Evolutionary conservation across 805 yeast species (phyloP).

Genomic region (Candida dajiaensis): DNA sequence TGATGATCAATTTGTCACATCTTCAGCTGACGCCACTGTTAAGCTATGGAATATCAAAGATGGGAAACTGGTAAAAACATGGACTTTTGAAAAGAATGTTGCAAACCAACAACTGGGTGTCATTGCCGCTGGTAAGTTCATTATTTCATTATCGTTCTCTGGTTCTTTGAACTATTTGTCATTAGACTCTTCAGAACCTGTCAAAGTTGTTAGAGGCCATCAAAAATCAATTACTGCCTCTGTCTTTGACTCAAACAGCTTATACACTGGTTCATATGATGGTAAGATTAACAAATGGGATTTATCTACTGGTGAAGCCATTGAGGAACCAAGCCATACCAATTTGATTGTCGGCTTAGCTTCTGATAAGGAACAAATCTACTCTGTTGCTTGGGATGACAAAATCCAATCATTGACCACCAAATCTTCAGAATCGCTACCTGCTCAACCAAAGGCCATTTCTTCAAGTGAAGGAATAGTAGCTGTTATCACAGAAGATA

Average conservation of each 20-base stretch:
- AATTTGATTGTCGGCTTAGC: slow-evolving; percentile 59
- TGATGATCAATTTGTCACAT: slow-evolving; percentile 61
- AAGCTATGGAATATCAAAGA: slow-evolving; percentile 54
- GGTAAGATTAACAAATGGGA: slow-evolving; percentile 68
- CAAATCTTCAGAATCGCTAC: slow-evolving; percentile 28
- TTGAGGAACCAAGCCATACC: slow-evolving; percentile 42
- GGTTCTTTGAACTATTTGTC: slow-evolving; percentile 67
- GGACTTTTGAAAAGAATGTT: slow-evolving; percentile 43
- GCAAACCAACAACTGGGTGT: slow-evolving; percentile 79
- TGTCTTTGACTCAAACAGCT: slow-evolving; percentile 20
- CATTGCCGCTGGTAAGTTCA: slow-evolving; percentile 50
- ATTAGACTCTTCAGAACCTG: slow-evolving; percentile 28
- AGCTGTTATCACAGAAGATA: slow-evolving; percentile 35
- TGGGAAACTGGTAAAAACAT: slow-evolving; percentile 40
- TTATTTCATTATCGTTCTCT: slow-evolving; percentile 61
- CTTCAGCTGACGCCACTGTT: slow-evolving; percentile 76
- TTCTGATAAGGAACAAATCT: slow-evolving; percentile 27
- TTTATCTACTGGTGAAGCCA: slow-evolving; percentile 30
- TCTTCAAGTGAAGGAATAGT: slow-evolving; percentile 30
- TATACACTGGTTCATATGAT: slow-evolving; percentile 74
- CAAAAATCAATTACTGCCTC: slow-evolving; percentile 75
- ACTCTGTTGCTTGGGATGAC: slow-evolving; percentile 89
- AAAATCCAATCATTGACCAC: slow-evolving; percentile 39
- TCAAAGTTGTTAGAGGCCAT: slow-evolving; percentile 58
- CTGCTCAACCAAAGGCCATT: slow-evolving; percentile 46